Conservation (phyloP, 192 early-diverging fungal genomes). For the Phlyctochytrium arcticum region DNA sequence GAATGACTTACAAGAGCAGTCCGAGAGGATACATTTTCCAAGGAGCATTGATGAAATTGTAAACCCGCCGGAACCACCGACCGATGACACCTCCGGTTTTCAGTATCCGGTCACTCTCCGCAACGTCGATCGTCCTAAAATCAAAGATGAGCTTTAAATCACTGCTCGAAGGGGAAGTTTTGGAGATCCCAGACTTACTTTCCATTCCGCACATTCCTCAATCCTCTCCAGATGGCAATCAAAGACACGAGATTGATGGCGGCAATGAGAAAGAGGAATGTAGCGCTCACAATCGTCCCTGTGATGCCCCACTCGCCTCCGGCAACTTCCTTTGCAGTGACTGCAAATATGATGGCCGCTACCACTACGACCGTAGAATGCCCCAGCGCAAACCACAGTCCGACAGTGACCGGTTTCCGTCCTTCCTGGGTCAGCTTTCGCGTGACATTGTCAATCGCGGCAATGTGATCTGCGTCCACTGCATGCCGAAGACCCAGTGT, state of each 20-base stretch:
- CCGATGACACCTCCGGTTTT: neutral
- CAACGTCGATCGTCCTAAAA: too few species aligned
- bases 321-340: constrained; percentile 12
- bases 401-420: constrained; percentile 57
- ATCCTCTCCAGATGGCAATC: constrained; percentile 20
- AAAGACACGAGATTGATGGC: constrained; percentile 41
- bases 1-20: constrained; percentile 17
- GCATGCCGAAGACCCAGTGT: constrained; percentile 33
- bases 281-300: constrained; percentile 55
- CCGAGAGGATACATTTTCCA: constrained; percentile 62
- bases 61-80: constrained; percentile 2
- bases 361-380: constrained; percentile 65
- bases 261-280: constrained; percentile 60
- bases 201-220: constrained; percentile 2
- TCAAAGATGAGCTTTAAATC: too few species aligned
- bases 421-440: constrained; percentile 48
- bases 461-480: constrained; percentile 57
- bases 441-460: constrained; percentile 73
- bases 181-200: neutral
- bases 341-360: constrained; percentile 14
- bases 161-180: too few species aligned
- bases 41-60: constrained; percentile 28
- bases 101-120: neutral
- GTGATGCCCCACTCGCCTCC: constrained; percentile 37
- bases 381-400: constrained; percentile 65